phyloP scores from a whole-genome alignment of 768 basidiomycete genomes.

The Mycena belliarum region DNA sequence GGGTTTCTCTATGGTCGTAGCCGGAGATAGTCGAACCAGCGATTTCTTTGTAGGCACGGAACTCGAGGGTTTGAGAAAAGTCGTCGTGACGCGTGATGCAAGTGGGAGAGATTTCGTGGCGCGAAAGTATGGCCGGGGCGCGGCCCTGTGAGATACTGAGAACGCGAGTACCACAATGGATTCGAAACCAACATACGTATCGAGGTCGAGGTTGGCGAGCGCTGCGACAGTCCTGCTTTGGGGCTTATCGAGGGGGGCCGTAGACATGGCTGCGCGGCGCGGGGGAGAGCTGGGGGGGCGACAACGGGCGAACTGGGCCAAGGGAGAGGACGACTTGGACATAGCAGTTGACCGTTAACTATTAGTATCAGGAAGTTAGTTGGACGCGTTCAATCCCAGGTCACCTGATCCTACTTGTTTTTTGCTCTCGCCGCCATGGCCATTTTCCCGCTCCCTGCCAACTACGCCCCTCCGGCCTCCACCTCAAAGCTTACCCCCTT shows the following conservation, averaged over 20 bases:
- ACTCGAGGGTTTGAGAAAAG: background rate
- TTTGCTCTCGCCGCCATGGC: constrained; percentile 3
- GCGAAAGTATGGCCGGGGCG: background rate
- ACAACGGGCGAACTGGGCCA: constrained; percentile 1
- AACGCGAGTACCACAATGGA: background rate
- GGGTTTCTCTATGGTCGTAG: background rate
- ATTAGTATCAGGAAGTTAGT: too few relatives aligned
- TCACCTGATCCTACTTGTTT: background rate
- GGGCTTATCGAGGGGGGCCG: background rate
- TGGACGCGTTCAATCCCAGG: background rate
- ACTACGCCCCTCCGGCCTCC: constrained; percentile 12
- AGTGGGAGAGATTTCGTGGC: background rate
- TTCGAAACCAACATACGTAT: too few relatives aligned
- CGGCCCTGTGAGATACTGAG: background rate
- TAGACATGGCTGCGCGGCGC: constrained; percentile 1
- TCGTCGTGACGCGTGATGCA: background rate
- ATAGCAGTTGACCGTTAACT: background rate
- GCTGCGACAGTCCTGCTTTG: constrained; percentile 14
- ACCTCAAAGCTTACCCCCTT: constrained; percentile 15
- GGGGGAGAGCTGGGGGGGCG: constrained; percentile 3
- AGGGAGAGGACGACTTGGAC: constrained; percentile 5
- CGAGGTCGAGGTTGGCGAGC: background rate
- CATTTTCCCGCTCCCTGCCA: constrained; percentile 5
- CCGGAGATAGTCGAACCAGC: background rate
- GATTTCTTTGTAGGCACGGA: constrained; percentile 7